These are phyloP conservation scores for Populus hybrid DNA, from an alignment of 441 rosid genomes.

Conservation along the genomic window DNA sequence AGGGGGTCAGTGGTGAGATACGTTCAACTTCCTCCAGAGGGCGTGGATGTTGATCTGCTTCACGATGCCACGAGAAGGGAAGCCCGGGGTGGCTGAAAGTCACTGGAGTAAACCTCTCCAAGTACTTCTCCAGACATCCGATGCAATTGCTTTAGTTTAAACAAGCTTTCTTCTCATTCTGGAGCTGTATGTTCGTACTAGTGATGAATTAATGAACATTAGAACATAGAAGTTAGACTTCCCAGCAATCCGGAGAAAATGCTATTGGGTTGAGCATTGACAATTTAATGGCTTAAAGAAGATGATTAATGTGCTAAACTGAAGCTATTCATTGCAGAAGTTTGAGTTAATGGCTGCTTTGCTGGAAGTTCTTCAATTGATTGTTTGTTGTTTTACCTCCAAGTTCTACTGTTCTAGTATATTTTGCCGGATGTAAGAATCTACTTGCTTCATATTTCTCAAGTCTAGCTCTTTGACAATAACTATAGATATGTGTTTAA, in stretches of 20 bases:
- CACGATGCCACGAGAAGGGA: constrained; percentile 99
- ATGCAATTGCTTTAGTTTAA: constrained; percentile 23
- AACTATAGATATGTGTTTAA: neutral
- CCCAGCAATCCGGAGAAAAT: neutral
- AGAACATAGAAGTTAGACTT: constrained; percentile 1
- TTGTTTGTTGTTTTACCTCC: too few species aligned
- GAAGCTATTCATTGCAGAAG: neutral
- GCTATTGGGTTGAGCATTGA: constrained; percentile 7
- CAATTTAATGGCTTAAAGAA: neutral
- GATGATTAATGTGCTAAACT: neutral
- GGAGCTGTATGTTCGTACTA: constrained; percentile 2
- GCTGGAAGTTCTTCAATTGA: constrained; percentile 1
- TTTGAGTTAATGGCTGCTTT: constrained; percentile 12
- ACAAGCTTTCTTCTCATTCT: constrained; percentile 15
- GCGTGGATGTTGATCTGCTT: constrained; percentile 92
- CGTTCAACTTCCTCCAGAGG: constrained; percentile 92
- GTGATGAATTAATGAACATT: constrained; percentile 8
- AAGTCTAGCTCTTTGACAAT: too few species aligned
- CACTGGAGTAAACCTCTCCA: neutral
- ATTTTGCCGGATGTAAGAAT: too few species aligned
- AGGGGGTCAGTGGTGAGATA: constrained; percentile 98
- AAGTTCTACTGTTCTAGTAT: too few species aligned
- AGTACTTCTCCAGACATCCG: constrained; percentile 23
- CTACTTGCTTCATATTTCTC: too few species aligned
- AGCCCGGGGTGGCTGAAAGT: constrained; percentile 86